Conservation (phyloP, 2,329 filamentous ascomycete genomes). For the Coniochaeta pulveracea region DNA sequence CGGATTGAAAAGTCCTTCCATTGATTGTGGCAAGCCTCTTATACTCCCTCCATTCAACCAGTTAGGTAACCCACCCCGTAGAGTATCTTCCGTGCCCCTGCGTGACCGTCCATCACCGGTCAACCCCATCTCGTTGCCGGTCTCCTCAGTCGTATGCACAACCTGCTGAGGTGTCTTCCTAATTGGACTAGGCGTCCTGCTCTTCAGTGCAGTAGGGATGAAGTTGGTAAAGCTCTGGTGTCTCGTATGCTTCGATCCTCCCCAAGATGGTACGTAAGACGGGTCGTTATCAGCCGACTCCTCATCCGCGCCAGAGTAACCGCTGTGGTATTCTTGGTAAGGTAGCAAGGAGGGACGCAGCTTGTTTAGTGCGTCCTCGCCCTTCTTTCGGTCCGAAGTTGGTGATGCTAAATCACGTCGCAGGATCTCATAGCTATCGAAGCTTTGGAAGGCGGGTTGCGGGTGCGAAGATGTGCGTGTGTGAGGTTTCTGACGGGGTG, state of each 20-base stretch:
- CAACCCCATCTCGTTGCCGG: slow-evolving; percentile 25
- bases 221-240: slow-evolving; percentile 24
- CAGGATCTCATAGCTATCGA: too few relatives aligned
- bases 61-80: slow-evolving; percentile 18
- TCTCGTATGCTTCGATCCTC: too few relatives aligned
- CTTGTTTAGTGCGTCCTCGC: slow-evolving; percentile 6
- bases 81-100: slow-evolving; percentile 14
- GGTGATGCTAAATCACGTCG: too few relatives aligned
- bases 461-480: too few relatives aligned
- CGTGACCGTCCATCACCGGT: slow-evolving; percentile 26
- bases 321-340: slow-evolving; percentile 21
- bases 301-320: too few relatives aligned
- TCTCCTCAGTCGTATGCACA: too few relatives aligned
- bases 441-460: too few relatives aligned
- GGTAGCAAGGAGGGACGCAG: slow-evolving; percentile 14
- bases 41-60: slow-evolving; percentile 23
- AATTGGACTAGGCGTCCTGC: slow-evolving; percentile 17
- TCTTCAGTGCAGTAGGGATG: slow-evolving; percentile 17
- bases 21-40: too few relatives aligned
- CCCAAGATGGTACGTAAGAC: too few relatives aligned
- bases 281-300: slow-evolving; percentile 7
- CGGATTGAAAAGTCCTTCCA: too few relatives aligned
- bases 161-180: slow-evolving; percentile 15
- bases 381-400: too few relatives aligned
- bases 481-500: too few relatives aligned